Evolutionary conservation across 108 stramenopile species (phyloP).

Genomic region (Stephanodiscus triporus): DNA sequence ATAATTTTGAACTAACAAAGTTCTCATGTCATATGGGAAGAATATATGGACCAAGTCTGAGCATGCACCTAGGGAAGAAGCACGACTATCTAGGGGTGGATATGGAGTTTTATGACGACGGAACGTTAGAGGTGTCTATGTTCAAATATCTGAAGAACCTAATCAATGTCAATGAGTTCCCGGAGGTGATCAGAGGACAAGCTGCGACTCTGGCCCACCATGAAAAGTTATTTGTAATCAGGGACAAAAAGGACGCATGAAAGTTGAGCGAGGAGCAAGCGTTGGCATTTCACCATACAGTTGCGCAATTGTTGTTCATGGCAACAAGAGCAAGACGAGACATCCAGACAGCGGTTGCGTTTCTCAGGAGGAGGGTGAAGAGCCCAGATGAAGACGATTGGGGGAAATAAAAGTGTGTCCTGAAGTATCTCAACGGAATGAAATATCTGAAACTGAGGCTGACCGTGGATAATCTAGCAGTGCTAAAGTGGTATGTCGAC

Average conservation of each 20-base stretch:
- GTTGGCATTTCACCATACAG: constrained; percentile 1
- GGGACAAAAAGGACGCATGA: neutral
- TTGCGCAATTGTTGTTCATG: constrained; percentile 45
- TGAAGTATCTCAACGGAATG: constrained; percentile 18
- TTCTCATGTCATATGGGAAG: neutral
- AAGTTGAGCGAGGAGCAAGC: neutral
- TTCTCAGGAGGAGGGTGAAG: constrained; percentile 1
- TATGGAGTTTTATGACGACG: neutral
- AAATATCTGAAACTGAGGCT: constrained; percentile 10
- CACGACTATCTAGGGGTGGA: neutral
- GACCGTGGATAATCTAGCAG: neutral
- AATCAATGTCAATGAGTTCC: constrained; percentile 2
- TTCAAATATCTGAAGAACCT: constrained; percentile 1
- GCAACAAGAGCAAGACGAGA: neutral
- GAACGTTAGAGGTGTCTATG: constrained; percentile 10
- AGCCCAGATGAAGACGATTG: constrained; percentile 14
- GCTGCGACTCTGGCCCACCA: neutral
- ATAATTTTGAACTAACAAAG: neutral
- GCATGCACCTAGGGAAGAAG: neutral
- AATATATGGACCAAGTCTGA: neutral
- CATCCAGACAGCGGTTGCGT: constrained; percentile 12
- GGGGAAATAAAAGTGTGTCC: neutral
- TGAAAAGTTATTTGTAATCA: neutral
- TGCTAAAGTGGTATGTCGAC: constrained; percentile 7
- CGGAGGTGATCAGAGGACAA: neutral